Base-by-base conservation (phyloP, 2,329 filamentous ascomycete species). In the Cytospora leucostoma region DNA sequence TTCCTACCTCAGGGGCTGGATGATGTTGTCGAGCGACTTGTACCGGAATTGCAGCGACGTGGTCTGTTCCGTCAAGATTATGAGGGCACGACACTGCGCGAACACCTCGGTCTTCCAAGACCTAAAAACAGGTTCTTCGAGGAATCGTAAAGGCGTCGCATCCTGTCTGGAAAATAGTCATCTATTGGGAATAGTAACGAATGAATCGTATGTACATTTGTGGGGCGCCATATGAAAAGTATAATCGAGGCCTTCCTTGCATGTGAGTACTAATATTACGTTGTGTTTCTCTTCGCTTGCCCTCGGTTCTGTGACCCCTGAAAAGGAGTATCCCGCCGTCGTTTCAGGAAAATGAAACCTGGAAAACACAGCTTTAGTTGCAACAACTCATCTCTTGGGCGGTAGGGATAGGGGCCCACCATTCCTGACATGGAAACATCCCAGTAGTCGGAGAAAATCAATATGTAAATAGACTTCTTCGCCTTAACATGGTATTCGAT, bases 1-100 rank as follows among this genome's bases (percentile, higher is more conserved):
- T 83, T 80, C 68, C 56, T 84, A 52, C 81, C 81, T 0, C 76
- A 84, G 63, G 82, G 82, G 0, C 65, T 84, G 47, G 79, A 83
- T 19, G 81, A 80, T 67, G 79, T 84, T 7, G 75, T 74, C 0
- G 69, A 80, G 52, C 73, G 71, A 3, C 66, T 84, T 60, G 72
- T 84, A 10, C 82, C 82, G 0, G 81, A 83, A 68, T 67, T 84
- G 60, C 81, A 84, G 69, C 75, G 76, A 5, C 75, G 82, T 33
- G 82, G 81, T 0, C 64, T 85, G 2, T 84, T 84, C 70, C 73
- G 82, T 5, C 67, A 75, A 7, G 82, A 85, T 1, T 85, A 85
- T 66, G 73, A 79, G 55, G 83, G 82, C 1, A 77, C 75, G 1
- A 85, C 82, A 1, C 69, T 85, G 68, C 73, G 83, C 49, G 82